These are phyloP conservation scores for Entamoeba histolytica DNA, from an alignment of 208 protist species.

Conservation along the genomic window DNA sequence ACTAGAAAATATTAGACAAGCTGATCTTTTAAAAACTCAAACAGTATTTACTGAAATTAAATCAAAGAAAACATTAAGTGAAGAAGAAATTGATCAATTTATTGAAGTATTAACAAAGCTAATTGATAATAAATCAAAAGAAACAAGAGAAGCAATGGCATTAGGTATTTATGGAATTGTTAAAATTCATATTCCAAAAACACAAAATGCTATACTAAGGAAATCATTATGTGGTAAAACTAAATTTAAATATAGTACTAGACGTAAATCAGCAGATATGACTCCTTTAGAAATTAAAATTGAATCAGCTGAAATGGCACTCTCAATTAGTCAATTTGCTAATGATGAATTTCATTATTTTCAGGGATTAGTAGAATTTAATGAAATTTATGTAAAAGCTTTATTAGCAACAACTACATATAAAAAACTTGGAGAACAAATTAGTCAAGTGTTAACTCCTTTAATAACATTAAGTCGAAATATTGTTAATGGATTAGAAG, in stretches of 20 bases:
- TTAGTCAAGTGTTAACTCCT: neutral
- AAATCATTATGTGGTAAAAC: neutral
- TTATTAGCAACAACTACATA: neutral
- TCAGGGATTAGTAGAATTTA: neutral
- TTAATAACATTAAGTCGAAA: neutral
- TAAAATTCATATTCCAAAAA: neutral
- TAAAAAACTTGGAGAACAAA: neutral
- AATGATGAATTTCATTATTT: neutral
- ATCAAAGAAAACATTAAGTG: neutral
- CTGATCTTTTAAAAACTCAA: neutral
- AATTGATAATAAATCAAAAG: neutral
- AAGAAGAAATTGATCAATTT: neutral
- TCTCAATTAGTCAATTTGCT: neutral
- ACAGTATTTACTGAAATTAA: neutral
- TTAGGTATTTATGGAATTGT: neutral
- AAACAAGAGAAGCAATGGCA: neutral
- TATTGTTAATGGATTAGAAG: neutral
- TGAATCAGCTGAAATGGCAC: neutral
- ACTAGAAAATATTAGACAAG: neutral
- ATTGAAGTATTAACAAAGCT: neutral
- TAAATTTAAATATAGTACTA: neutral
- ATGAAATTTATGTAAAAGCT: neutral
- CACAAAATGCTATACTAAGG: neutral
- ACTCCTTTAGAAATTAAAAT: too few relatives aligned
- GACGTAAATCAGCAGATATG: too few relatives aligned